These are phyloP conservation scores for Paraphaeosphaeria minitans DNA, from an alignment of 2,329 filamentous ascomycete species.

Conservation along the genomic window DNA sequence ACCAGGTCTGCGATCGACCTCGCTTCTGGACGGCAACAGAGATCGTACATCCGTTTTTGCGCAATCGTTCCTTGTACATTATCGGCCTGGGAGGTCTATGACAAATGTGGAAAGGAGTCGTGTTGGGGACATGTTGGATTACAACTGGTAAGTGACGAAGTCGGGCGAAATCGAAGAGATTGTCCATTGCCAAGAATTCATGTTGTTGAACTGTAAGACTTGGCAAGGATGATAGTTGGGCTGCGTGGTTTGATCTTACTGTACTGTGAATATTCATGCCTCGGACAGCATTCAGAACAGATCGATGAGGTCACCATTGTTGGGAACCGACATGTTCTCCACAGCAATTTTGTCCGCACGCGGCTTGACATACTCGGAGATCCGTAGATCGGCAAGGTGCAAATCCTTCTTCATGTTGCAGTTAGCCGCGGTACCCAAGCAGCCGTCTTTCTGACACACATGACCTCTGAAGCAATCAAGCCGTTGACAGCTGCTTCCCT, in stretches of 20 bases:
- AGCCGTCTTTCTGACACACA: not conserved
- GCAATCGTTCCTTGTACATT: not conserved
- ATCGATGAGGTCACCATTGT: not conserved
- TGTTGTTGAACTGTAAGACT: too few species aligned
- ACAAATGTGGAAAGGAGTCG: not conserved
- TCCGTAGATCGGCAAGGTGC: not conserved
- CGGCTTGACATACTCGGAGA: not conserved
- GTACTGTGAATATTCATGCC: too few species aligned
- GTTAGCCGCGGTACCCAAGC: not conserved
- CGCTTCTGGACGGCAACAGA: not conserved
- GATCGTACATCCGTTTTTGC: constrained; percentile 4
- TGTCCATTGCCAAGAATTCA: not conserved
- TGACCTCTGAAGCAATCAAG: not conserved
- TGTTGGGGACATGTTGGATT: constrained; percentile 2
- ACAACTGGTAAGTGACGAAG: not conserved
- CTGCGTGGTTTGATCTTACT: too few species aligned
- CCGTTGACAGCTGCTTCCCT: not conserved
- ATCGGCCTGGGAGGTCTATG: not conserved
- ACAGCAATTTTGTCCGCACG: not conserved
- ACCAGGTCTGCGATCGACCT: not conserved
- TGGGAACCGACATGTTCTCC: not conserved
- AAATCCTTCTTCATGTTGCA: not conserved
- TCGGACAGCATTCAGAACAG: not conserved
- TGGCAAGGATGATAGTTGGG: too few species aligned
- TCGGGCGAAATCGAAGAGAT: not conserved